Evolutionary conservation across 1,139 yeast species (phyloP), one percentile per base, ranked within the genome.

Genomic region (Kodamaea sp.): DNA sequence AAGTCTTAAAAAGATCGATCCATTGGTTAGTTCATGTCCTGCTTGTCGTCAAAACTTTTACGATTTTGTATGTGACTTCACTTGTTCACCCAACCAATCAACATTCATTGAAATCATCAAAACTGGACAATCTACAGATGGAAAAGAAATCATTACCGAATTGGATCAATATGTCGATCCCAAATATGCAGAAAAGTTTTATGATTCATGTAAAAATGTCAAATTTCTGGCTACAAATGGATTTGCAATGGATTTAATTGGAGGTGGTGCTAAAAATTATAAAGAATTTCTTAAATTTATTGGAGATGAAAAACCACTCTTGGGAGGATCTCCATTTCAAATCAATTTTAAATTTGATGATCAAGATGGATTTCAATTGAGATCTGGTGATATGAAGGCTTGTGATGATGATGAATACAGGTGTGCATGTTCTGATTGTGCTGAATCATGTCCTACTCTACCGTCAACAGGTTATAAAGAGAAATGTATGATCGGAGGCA

Each of bases 301-400:
- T 41, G 97, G 97, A 6, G 97, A 90, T 57, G 95, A 89, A 51
- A 90, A 90, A 57, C 97, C 97, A 0, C 52, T 87, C 47, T 67
- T 92, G 5, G 97, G 97, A 1, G 97, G 97, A 0, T 87, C 96
- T 0, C 97, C 97, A 0, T 89, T 92, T 57, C 97, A 92, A 57
- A 90, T 92, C 49, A 84, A 90, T 57, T 89, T 80, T 57, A 65
- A 72, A 7, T 86, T 79, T 65, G 23, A 15, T 4, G 24, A 15
- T 7, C 30, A 27, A 5, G 9, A 47, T 2, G 65, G 62, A 1
- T 43, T 65, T 27, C 30, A 27, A 5, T 51, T 65, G 34, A 46
- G 67, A 36, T 31, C 49, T 6, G 69, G 72, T 1, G 52, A 60
- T 2, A 65, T 74, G 44, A 67, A 70, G 45, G 40, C 60, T n/a